phyloP scores from a whole-genome alignment of 1,284 basidiomycete species.

The Papiliotrema nemorosa region DNA sequence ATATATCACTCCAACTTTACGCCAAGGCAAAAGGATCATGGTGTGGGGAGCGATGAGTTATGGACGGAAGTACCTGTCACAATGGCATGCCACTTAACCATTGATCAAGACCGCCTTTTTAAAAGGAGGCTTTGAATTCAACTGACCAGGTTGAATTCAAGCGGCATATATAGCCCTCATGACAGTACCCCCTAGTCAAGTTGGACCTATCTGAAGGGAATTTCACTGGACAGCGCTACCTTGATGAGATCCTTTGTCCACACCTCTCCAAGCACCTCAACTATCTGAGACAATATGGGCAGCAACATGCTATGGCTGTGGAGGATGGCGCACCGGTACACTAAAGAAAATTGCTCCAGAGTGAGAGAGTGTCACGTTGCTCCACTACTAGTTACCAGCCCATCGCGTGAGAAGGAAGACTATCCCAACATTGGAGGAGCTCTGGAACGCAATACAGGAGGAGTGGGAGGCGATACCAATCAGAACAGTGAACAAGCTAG shows the following conservation, averaged over 20 bases:
- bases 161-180: no score
- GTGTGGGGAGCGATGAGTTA: no score
- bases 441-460: slow-evolving; percentile 8
- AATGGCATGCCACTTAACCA: no score
- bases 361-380: no score
- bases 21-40: no score
- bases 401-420: no score
- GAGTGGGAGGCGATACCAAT: slow-evolving; percentile 10
- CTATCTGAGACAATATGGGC: not conserved
- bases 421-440: slow-evolving; percentile 10
- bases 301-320: not conserved
- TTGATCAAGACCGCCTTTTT: no score
- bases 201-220: not conserved
- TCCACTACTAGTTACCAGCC: no score
- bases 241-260: not conserved
- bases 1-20: no score
- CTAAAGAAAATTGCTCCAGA: not conserved
- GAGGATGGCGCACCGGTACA: not conserved
- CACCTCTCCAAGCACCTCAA: not conserved
- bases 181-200: not conserved
- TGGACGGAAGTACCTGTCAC: no score
- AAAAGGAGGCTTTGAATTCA: no score
- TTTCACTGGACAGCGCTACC: not conserved
- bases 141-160: no score
- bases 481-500: not conserved